A percentile compares a stretch with the other conserved stretches of the same genome.
phyloP scores from a whole-genome alignment of 306 rosid genomes.

The Inga oerstediana region DNA sequence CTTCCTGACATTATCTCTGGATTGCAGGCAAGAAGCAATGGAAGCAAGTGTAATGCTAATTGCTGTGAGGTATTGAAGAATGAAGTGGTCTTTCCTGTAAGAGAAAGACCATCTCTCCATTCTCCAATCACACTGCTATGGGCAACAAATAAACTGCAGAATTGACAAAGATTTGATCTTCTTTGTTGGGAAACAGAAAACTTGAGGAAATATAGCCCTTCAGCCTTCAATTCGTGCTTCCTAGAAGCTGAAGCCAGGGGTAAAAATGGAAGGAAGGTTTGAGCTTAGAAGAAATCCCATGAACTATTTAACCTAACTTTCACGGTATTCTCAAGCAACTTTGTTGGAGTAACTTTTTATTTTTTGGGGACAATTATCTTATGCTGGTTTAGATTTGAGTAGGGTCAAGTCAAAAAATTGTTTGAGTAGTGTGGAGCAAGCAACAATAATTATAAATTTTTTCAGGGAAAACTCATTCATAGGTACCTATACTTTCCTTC shows the following conservation, averaged over 20 bases:
- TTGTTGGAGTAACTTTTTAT: neutral
- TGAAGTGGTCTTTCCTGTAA: neutral
- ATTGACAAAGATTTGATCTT: slow-evolving; percentile 1
- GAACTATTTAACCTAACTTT: no score
- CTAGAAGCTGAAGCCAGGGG: slow-evolving; percentile 15
- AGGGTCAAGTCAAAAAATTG: no score
- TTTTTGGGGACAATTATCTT: no score
- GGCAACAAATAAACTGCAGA: slow-evolving; percentile 17
- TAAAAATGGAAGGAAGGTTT: slow-evolving; percentile 30
- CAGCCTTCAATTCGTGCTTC: slow-evolving; percentile 10
- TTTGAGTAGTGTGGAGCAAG: no score
- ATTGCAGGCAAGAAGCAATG: slow-evolving; percentile 50
- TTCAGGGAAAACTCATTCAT: no score
- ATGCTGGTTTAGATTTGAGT: no score
- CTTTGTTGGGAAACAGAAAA: slow-evolving; percentile 21
- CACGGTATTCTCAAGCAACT: neutral
- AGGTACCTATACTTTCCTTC: no score
- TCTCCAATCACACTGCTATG: neutral
- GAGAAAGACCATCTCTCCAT: neutral
- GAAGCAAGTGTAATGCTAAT: slow-evolving; percentile 30
- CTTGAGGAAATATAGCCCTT: slow-evolving; percentile 22
- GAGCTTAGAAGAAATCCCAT: slow-evolving; percentile 9
- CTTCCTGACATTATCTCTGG: slow-evolving; percentile 33
- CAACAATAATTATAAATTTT: no score
- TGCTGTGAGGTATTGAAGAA: slow-evolving; percentile 21